A percentile compares a stretch with the other conserved stretches of the same genome.
These are phyloP conservation scores for Fusarium sp. DNA, from an alignment of 2,329 filamentous ascomycete species.

Conservation along the genomic window DNA sequence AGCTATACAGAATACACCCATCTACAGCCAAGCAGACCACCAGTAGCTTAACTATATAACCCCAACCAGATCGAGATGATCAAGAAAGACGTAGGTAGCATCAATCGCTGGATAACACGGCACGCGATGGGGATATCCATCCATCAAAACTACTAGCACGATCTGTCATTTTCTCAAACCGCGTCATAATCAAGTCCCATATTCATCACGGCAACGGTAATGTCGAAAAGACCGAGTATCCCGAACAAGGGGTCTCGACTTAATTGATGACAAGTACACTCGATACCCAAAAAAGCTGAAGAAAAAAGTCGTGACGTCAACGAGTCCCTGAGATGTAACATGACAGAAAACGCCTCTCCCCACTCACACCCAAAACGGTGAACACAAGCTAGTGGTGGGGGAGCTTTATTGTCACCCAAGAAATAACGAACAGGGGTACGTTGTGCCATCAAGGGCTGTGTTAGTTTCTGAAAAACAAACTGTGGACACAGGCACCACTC, in stretches of 20 bases:
- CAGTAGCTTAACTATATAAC: background rate
- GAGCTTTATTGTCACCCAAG: background rate
- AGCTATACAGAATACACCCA: background rate
- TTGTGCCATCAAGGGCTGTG: constrained; percentile 3
- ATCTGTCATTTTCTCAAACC: background rate
- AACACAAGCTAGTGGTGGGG: background rate
- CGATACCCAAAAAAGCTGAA: background rate
- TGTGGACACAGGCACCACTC: background rate
- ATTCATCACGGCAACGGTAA: background rate
- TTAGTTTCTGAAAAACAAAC: background rate
- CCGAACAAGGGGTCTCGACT: background rate
- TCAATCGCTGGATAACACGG: constrained; percentile 3
- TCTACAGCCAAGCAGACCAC: background rate
- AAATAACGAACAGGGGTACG: background rate
- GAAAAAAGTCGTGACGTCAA: constrained; percentile 36
- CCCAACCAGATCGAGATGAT: background rate
- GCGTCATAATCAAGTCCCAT: background rate
- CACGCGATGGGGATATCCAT: constrained; percentile 11
- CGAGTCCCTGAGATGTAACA: background rate
- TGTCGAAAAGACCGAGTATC: constrained; percentile 6
- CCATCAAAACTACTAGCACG: background rate
- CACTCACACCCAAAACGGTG: background rate
- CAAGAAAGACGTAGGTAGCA: background rate
- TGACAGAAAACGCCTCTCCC: background rate
- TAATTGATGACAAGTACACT: constrained; percentile 28